Evolutionary conservation across 1,139 yeast genomes (phyloP).

Genomic region (Hansenula anomala): DNA sequence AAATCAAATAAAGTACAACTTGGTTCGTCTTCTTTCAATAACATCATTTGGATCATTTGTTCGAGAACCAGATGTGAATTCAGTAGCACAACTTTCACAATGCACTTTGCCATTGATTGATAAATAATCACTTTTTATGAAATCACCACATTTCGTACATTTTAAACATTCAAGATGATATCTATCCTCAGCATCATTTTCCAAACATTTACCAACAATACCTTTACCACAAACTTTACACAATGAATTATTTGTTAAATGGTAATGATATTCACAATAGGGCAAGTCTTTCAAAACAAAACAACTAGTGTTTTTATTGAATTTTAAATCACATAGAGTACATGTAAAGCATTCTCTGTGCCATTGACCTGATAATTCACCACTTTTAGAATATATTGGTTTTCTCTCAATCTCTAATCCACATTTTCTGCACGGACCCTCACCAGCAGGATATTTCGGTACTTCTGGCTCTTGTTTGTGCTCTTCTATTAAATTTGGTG

Average conservation of each 20-base stretch:
- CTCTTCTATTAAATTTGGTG: too few species aligned
- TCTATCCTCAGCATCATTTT: constrained; percentile 61
- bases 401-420: constrained; percentile 39
- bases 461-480: background rate
- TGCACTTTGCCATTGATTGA: constrained; percentile 44
- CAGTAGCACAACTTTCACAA: constrained; percentile 37
- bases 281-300: constrained; percentile 78
- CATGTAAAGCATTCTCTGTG: constrained; percentile 84
- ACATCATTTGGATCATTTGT: background rate
- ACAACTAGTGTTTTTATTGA: constrained; percentile 62
- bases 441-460: constrained; percentile 43
- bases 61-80: constrained; percentile 2
- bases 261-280: constrained; percentile 81
- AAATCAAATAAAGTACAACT: constrained; percentile 1
- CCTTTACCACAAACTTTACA: constrained; percentile 71
- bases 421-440: constrained; percentile 76
- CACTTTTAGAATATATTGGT: constrained; percentile 68
- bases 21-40: constrained; percentile 9
- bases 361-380: constrained; percentile 91
- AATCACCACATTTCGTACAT: constrained; percentile 46
- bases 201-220: constrained; percentile 89
- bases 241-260: constrained; percentile 64
- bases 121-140: constrained; percentile 52
- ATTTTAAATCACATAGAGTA: constrained; percentile 49
- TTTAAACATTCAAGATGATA: constrained; percentile 63